These are phyloP conservation scores for Oleoguttula mirabilis DNA, from an alignment of 495 filamentous ascomycete species.

Conservation along the genomic window DNA sequence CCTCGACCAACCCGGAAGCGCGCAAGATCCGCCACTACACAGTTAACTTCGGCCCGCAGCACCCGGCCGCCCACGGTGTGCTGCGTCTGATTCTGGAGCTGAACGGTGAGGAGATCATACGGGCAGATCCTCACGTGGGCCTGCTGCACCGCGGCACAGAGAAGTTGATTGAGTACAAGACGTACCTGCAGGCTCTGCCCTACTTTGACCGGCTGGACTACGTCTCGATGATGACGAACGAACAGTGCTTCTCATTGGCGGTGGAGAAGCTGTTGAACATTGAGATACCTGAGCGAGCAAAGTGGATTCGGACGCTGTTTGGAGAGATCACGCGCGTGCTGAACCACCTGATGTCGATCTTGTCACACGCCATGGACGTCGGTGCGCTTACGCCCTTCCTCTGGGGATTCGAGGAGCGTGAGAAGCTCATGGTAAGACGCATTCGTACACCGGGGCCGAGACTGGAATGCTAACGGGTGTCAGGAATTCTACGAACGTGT, in stretches of 20 bases:
- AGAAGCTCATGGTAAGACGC: constrained; percentile 80
- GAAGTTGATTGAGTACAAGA: constrained; percentile 99
- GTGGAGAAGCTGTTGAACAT: constrained; percentile 98
- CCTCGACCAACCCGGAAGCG: constrained; percentile 43
- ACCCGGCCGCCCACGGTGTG: constrained; percentile 98
- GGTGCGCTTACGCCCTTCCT: constrained; percentile 96
- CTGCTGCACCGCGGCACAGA: constrained; percentile 94
- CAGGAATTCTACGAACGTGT: constrained; percentile 99
- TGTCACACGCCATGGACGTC: constrained; percentile 99
- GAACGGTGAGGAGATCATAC: constrained; percentile 94
- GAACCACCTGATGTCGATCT: constrained; percentile 96
- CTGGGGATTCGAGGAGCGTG: constrained; percentile 99
- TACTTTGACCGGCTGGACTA: constrained; percentile 99
- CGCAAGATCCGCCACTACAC: constrained; percentile 98
- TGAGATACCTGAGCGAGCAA: constrained; percentile 89
- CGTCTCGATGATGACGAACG: constrained; percentile 99
- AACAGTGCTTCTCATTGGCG: constrained; percentile 90
- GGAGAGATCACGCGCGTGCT: constrained; percentile 89
- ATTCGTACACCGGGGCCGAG: too few species aligned
- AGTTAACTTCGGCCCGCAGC: constrained; percentile 98
- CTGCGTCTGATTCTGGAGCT: constrained; percentile 93
- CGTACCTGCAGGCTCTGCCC: constrained; percentile 92
- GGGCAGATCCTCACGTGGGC: constrained; percentile 93
- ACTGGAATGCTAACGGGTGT: neutral
- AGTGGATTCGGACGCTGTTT: constrained; percentile 94